A percentile compares a stretch with the other conserved stretches of the same genome.
phyloP scores from a whole-genome alignment of 805 yeast genomes.

The Pichia paraexigua region DNA sequence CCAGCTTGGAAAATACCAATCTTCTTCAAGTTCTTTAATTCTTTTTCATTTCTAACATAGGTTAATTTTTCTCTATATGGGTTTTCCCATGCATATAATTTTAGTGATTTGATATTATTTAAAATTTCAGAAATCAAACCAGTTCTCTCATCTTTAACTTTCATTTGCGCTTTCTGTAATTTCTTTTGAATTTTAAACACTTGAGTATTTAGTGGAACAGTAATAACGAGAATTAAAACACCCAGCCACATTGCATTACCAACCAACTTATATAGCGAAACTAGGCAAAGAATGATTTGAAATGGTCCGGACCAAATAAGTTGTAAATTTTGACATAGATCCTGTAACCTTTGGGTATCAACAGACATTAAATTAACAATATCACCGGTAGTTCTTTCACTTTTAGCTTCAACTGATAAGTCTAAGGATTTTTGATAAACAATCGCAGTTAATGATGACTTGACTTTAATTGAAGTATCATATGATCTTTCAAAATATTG shows the following conservation, averaged over 20 bases:
- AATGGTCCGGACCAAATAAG: conserved; percentile 91
- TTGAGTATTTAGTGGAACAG: conserved; percentile 72
- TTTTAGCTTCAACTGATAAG: conserved; percentile 64
- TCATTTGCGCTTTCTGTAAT: conserved; percentile 82
- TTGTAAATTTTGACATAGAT: conserved; percentile 68
- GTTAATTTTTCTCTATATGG: conserved; percentile 72
- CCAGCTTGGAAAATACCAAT: conserved; percentile 69
- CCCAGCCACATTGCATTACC: conserved; percentile 98
- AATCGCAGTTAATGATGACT: conserved; percentile 57
- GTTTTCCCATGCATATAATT: conserved; percentile 91
- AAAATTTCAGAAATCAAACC: conserved; percentile 81
- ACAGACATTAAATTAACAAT: conserved; percentile 93
- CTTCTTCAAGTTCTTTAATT: conserved; percentile 63
- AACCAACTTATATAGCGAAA: conserved; percentile 60
- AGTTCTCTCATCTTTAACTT: conserved; percentile 84
- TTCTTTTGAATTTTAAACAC: conserved; percentile 61
- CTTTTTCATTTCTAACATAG: conserved; percentile 81
- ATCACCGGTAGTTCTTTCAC: conserved; percentile 77
- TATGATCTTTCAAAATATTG: conserved; percentile 72
- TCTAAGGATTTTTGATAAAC: conserved; percentile 62
- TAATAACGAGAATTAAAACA: conserved; percentile 63
- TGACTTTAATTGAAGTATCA: conserved; percentile 70
- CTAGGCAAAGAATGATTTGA: conserved; percentile 70
- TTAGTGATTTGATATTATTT: conserved; percentile 86
- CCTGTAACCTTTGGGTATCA: conserved; percentile 84